Evolutionary conservation across 1,139 yeast genomes (phyloP).

Genomic region (Sugiyamaella xylanicola): DNA sequence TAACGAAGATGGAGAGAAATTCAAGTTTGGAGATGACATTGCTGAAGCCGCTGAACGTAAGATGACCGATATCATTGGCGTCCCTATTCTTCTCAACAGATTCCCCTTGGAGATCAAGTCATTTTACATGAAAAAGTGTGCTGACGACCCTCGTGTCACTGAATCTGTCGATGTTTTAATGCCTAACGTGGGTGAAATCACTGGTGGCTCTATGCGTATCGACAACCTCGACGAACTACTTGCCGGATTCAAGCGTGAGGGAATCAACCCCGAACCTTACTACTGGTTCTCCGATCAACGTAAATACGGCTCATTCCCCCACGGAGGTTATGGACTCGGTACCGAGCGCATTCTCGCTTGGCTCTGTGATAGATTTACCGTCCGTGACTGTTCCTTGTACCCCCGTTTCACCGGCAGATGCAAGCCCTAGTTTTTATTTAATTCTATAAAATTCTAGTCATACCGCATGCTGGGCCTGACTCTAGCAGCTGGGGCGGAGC

Average conservation of each 20-base stretch:
- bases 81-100: constrained; percentile 85
- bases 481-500: not conserved
- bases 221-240: constrained; percentile 75
- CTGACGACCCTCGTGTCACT: constrained; percentile 89
- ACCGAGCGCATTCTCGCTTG: constrained; percentile 98
- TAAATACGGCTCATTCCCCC: constrained; percentile 96
- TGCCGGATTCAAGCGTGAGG: constrained; percentile 91
- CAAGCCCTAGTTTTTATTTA: constrained; percentile 65
- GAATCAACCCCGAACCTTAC: constrained; percentile 74
- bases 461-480: too few species aligned
- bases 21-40: constrained; percentile 97
- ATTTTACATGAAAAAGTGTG: constrained; percentile 93
- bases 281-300: constrained; percentile 97
- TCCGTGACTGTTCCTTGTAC: constrained; percentile 94
- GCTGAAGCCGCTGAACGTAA: constrained; percentile 99
- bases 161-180: constrained; percentile 97
- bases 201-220: constrained; percentile 99
- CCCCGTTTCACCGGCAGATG: constrained; percentile 99
- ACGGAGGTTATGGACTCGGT: constrained; percentile 98
- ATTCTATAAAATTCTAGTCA: too few species aligned
- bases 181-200: constrained; percentile 98
- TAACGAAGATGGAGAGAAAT: constrained; percentile 90
- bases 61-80: constrained; percentile 94
- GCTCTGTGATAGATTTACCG: constrained; percentile 97
- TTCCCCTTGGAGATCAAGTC: constrained; percentile 98